Evolutionary conservation across 2,329 filamentous ascomycete genomes (phyloP).

Genomic region (Thelonectria olida): DNA sequence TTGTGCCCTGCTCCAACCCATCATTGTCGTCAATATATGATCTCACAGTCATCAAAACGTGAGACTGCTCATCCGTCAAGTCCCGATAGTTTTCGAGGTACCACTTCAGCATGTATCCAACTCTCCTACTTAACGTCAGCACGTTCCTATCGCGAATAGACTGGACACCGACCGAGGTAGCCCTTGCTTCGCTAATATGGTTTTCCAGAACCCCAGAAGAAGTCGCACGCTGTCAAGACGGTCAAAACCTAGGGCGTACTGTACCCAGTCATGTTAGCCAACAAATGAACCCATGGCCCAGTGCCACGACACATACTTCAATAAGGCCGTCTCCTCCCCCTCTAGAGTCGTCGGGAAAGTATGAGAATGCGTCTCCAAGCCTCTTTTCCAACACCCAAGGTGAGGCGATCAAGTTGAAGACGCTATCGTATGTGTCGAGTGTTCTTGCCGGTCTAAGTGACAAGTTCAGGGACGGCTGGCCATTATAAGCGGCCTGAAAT

Average conservation of each 20-base stretch:
- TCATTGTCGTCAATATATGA: background rate
- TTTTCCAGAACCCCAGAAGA: conserved; percentile 17
- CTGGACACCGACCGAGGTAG: conserved; percentile 12
- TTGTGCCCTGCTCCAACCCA: fast-evolving
- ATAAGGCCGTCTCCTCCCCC: fast-evolving
- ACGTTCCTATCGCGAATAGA: fast-evolving
- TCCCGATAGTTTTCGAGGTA: background rate
- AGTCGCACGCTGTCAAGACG: background rate
- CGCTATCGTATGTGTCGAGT: fast-evolving
- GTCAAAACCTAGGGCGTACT: fast-evolving
- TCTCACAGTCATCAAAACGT: background rate
- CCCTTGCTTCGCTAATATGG: conserved; percentile 18
- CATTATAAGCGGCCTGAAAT: background rate
- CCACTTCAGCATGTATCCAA: fast-evolving
- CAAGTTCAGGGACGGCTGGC: background rate
- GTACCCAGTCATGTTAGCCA: background rate
- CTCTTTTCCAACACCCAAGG: fast-evolving
- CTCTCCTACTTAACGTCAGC: background rate
- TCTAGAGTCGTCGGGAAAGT: conserved; percentile 9
- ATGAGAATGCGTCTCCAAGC: fast-evolving
- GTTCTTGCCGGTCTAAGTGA: conserved; percentile 11
- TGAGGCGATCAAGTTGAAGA: fast-evolving
- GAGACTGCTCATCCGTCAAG: background rate
- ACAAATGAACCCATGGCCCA: fast-evolving
- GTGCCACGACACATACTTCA: background rate